A percentile compares a stretch with the other conserved stretches of the same genome.
These are phyloP conservation scores for Prillingera fragicola DNA, from an alignment of 1,284 basidiomycete genomes.

Conservation along the genomic window DNA sequence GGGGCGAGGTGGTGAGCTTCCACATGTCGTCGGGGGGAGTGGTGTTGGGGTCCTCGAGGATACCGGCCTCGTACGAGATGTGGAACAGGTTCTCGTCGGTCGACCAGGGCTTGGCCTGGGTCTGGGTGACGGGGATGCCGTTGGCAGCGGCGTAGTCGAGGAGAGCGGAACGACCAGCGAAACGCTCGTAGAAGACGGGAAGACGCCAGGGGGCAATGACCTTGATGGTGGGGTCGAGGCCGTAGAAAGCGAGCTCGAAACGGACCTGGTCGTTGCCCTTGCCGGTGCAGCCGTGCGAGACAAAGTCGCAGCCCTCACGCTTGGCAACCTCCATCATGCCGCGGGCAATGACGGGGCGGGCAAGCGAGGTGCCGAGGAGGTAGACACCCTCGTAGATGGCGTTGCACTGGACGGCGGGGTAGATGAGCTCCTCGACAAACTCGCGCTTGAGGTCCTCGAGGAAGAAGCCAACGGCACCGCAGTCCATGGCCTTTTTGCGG, in stretches of 20 bases:
- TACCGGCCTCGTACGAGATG: conserved; percentile 99
- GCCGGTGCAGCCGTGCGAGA: conserved; percentile 97
- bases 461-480: conserved; percentile 94
- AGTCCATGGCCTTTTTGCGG: conserved; percentile 79
- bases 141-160: conserved; percentile 85
- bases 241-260: conserved; percentile 99
- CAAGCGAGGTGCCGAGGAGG: conserved; percentile 94
- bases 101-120: conserved; percentile 96
- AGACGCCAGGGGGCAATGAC: conserved; percentile 97
- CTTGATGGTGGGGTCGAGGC: conserved; percentile 96
- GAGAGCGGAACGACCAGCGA: conserved; percentile 88
- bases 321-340: conserved; percentile 96
- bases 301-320: conserved; percentile 87
- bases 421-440: conserved; percentile 95
- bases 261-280: conserved; percentile 99
- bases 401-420: conserved; percentile 96
- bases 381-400: conserved; percentile 99
- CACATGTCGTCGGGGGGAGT: conserved; percentile 99
- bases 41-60: conserved; percentile 92
- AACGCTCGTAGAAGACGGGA: conserved; percentile 95
- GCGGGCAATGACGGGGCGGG: conserved; percentile 96
- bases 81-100: conserved; percentile 99
- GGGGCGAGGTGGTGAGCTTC: conserved; percentile 86
- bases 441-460: conserved; percentile 90
- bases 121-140: conserved; percentile 90